phyloP scores from a whole-genome alignment of 805 yeast species.

The Metschnikowia continentalis region DNA sequence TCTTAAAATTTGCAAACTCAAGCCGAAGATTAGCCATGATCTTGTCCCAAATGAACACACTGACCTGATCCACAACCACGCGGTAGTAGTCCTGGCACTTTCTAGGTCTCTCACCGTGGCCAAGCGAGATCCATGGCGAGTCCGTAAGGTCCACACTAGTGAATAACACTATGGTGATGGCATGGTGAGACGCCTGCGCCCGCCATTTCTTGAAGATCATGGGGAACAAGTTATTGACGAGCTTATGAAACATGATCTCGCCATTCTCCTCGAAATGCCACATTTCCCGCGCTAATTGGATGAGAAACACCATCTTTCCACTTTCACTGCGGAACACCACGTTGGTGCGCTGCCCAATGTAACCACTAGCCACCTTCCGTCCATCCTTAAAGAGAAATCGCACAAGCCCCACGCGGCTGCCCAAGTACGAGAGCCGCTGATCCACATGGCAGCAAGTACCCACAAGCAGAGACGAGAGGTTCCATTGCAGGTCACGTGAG shows the following conservation, averaged over 20 bases:
- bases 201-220: conserved; percentile 86
- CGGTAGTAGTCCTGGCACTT: conserved; percentile 77
- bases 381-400: conserved; percentile 66
- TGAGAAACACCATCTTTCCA: conserved; percentile 73
- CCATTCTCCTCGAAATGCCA: conserved; percentile 98
- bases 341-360: conserved; percentile 68
- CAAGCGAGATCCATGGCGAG: conserved; percentile 52
- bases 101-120: conserved; percentile 67
- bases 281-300: conserved; percentile 93
- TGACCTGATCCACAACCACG: conserved; percentile 93
- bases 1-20: conserved; percentile 79
- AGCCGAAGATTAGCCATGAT: conserved; percentile 83
- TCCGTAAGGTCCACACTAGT: conserved; percentile 66
- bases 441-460: conserved; percentile 63
- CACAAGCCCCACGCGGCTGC: conserved; percentile 58
- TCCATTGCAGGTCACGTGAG: conserved; percentile 93
- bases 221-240: conserved; percentile 90
- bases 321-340: conserved; percentile 88
- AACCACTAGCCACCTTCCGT: conserved; percentile 66
- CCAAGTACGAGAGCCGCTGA: conserved; percentile 61
- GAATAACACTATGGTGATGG: conserved; percentile 83
- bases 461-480: conserved; percentile 56
- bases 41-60: conserved; percentile 82
- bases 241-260: conserved; percentile 86
- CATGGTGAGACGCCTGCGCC: conserved; percentile 80